Conservation (phyloP, 176 grass and related monocot species). For the Bromus sterilis region DNA sequence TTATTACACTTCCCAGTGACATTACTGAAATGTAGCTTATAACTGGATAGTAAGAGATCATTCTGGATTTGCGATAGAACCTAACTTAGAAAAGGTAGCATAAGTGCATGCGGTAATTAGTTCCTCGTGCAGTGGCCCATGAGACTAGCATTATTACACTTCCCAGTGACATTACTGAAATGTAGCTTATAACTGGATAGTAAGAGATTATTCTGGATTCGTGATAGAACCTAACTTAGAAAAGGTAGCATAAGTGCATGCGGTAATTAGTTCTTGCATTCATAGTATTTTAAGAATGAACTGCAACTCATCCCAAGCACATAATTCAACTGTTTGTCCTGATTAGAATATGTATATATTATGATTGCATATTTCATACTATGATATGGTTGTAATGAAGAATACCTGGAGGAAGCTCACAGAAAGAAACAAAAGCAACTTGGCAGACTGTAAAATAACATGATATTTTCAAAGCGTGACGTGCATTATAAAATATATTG, state of each 20-base stretch:
- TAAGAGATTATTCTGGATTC: background rate
- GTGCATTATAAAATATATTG: constrained; percentile 15
- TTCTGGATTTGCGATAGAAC: background rate
- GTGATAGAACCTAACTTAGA: background rate
- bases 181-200: background rate
- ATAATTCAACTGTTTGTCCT: background rate
- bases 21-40: background rate
- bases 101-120: too few relatives aligned
- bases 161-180: too few relatives aligned
- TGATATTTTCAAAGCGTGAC: background rate
- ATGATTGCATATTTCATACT: background rate
- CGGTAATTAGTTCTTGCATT: background rate
- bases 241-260: background rate
- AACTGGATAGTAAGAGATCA: background rate
- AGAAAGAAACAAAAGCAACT: background rate
- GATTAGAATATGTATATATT: background rate
- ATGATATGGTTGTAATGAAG: background rate
- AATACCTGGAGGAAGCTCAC: background rate
- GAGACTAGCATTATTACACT: too few relatives aligned
- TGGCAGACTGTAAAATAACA: background rate
- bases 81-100: too few relatives aligned
- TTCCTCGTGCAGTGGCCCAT: too few relatives aligned
- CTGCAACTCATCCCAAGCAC: background rate
- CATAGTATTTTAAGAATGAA: background rate
- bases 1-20: background rate